A percentile compares a stretch with the other conserved stretches of the same genome.
Conservation (phyloP, 2,329 filamentous ascomycete genomes). For the Phaeosphaeriaceae sp. region DNA sequence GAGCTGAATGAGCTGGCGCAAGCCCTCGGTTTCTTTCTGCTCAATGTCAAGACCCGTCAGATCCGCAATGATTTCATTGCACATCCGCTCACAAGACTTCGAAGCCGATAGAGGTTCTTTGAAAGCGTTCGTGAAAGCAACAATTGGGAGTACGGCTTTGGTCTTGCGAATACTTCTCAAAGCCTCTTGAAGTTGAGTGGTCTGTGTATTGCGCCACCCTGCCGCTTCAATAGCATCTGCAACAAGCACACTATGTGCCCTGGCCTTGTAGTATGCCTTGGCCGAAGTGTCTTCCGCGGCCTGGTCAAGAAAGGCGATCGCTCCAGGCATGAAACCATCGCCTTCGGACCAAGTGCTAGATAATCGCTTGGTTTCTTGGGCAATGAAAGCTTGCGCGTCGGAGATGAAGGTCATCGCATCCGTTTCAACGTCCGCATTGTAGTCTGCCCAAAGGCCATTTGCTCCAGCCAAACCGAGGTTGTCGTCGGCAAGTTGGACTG, state of each 20-base stretch:
- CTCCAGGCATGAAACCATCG: conserved; percentile 32
- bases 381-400: conserved; percentile 58
- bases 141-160: conserved; percentile 54
- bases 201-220: conserved; percentile 48
- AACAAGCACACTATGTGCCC: conserved; percentile 48
- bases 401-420: conserved; percentile 62
- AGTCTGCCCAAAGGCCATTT: conserved; percentile 60
- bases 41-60: conserved; percentile 61
- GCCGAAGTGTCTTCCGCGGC: conserved; percentile 29
- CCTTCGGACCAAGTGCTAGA: conserved; percentile 18
- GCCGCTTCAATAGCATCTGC: conserved; percentile 51
- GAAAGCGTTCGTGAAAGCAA: conserved; percentile 58
- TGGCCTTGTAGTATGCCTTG: conserved; percentile 51
- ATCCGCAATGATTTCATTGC: conserved; percentile 67
- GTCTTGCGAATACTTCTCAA: conserved; percentile 40
- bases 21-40: conserved; percentile 51
- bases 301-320: conserved; percentile 29
- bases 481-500: conserved; percentile 64
- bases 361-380: conserved; percentile 47
- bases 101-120: conserved; percentile 57
- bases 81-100: conserved; percentile 58
- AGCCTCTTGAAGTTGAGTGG: conserved; percentile 44
- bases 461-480: conserved; percentile 64
- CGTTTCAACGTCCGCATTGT: conserved; percentile 57
- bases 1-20: conserved; percentile 60